Evolutionary conservation across 2,329 filamentous ascomycete genomes (phyloP).

Genomic region (Xylaria multiplex): DNA sequence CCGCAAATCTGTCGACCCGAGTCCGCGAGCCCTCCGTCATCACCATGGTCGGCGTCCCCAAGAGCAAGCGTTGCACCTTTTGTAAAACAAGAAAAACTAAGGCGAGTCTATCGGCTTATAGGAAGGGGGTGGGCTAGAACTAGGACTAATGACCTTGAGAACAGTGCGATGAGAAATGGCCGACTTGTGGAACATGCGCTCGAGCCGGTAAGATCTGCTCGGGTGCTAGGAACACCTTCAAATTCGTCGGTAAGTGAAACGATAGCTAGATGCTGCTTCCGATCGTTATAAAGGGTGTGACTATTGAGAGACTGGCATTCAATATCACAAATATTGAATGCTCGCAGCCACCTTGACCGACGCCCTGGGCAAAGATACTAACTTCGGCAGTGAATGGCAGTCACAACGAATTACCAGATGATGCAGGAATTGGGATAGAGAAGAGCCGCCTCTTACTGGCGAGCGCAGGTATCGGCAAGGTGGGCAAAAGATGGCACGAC

Average conservation of each 20-base stretch:
- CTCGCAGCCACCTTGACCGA: not conserved
- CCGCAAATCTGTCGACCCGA: not conserved
- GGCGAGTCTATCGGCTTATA: conserved; percentile 29
- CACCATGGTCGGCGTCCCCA: conserved; percentile 48
- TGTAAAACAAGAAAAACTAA: conserved; percentile 48
- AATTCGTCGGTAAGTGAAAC: conserved; percentile 40
- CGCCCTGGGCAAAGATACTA: conserved; percentile 10
- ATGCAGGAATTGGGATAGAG: not conserved
- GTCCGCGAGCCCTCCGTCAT: too few species aligned
- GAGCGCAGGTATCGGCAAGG: conserved; percentile 1
- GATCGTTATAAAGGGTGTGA: not conserved
- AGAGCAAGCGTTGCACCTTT: conserved; percentile 48
- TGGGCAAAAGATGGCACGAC: conserved; percentile 14
- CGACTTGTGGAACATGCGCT: conserved; percentile 46
- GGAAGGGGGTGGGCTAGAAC: not conserved
- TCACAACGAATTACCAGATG: conserved; percentile 39
- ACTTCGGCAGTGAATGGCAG: conserved; percentile 43
- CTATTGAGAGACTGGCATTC: not conserved
- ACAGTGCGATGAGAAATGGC: conserved; percentile 49
- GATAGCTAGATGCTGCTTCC: not conserved
- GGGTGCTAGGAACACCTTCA: conserved; percentile 43
- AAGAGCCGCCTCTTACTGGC: conserved; percentile 16
- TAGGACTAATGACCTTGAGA: conserved; percentile 26
- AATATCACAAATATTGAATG: not conserved
- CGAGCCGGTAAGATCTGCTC: conserved; percentile 45